Conservation (phyloP, 139 green algal species). For the Coelastrella sp. region DNA sequence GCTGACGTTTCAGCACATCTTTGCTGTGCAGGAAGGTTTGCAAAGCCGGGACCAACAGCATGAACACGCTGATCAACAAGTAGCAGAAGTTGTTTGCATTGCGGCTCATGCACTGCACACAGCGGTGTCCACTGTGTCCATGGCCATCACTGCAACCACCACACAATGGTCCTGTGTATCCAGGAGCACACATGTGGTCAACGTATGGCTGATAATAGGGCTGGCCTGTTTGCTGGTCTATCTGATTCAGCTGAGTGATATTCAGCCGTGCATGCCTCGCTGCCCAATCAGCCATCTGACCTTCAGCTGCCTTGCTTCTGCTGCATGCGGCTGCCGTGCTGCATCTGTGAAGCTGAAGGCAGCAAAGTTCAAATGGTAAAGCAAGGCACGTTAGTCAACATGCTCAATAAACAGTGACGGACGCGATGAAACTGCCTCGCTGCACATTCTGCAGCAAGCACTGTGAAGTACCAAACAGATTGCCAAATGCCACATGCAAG, state of each 20-base stretch:
- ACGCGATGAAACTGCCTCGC: no score
- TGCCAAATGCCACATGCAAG: no score
- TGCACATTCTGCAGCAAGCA: no score
- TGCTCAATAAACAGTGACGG: no score
- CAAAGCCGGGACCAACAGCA: slow-evolving; percentile 1
- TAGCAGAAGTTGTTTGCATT: slow-evolving; percentile 4
- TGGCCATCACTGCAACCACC: slow-evolving; percentile 1
- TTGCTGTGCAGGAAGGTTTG: slow-evolving; percentile 16
- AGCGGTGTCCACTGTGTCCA: no score
- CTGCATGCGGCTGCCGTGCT: background rate
- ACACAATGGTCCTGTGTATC: slow-evolving; percentile 15
- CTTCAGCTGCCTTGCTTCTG: background rate
- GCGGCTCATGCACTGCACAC: no score
- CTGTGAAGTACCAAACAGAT: no score
- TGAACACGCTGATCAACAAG: background rate
- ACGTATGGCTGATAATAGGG: slow-evolving; percentile 16
- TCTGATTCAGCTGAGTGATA: slow-evolving; percentile 35
- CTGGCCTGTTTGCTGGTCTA: background rate
- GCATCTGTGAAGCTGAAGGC: slow-evolving; percentile 24
- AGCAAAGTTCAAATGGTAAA: no score
- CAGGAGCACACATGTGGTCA: background rate
- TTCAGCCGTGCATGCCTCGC: background rate
- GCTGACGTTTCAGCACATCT: background rate
- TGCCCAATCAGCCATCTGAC: background rate
- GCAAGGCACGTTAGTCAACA: no score